Evolutionary conservation across 2,329 filamentous ascomycete species (phyloP).

Genomic region (Davidsoniella eucalypti): DNA sequence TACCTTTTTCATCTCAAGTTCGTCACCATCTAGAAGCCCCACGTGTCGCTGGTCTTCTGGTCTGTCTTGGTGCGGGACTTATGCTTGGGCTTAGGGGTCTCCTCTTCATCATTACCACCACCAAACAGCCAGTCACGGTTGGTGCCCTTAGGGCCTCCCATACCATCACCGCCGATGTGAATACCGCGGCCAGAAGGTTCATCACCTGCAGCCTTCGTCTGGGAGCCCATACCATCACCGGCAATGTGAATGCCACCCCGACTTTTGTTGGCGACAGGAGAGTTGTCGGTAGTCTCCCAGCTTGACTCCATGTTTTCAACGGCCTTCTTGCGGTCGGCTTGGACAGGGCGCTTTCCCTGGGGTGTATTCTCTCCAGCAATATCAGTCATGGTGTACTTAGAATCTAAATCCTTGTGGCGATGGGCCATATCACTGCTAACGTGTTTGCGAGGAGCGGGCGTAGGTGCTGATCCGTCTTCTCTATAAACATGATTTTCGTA

Average conservation of each 20-base stretch:
- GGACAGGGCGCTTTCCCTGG: slow-evolving; percentile 27
- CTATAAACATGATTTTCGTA: slow-evolving; percentile 59
- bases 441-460: slow-evolving; percentile 21
- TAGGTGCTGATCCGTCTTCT: slow-evolving; percentile 30
- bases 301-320: slow-evolving; percentile 57
- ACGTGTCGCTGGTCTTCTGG: slow-evolving; percentile 25
- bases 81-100: slow-evolving; percentile 18
- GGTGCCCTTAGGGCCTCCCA: slow-evolving; percentile 43
- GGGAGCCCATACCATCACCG: slow-evolving; percentile 43
- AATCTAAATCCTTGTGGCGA: slow-evolving; percentile 46
- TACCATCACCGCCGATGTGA: slow-evolving; percentile 44
- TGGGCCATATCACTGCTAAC: slow-evolving; percentile 15
- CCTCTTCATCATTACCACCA: slow-evolving; percentile 30
- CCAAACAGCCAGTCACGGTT: slow-evolving; percentile 42
- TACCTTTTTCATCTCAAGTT: not conserved
- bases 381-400: slow-evolving; percentile 65
- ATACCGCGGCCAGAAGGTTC: slow-evolving; percentile 20
- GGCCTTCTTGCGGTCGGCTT: slow-evolving; percentile 48
- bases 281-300: slow-evolving; percentile 40
- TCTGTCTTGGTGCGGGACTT: slow-evolving; percentile 22
- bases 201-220: slow-evolving; percentile 19
- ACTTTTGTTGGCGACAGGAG: slow-evolving; percentile 22
- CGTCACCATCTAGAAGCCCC: slow-evolving; percentile 27
- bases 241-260: slow-evolving; percentile 21
- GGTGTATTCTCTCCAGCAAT: slow-evolving; percentile 34